Evolutionary conservation across 192 early-diverging fungal genomes (phyloP), one percentile per base, ranked within the genome.

Genomic region (Entomortierella beljakovae): DNA sequence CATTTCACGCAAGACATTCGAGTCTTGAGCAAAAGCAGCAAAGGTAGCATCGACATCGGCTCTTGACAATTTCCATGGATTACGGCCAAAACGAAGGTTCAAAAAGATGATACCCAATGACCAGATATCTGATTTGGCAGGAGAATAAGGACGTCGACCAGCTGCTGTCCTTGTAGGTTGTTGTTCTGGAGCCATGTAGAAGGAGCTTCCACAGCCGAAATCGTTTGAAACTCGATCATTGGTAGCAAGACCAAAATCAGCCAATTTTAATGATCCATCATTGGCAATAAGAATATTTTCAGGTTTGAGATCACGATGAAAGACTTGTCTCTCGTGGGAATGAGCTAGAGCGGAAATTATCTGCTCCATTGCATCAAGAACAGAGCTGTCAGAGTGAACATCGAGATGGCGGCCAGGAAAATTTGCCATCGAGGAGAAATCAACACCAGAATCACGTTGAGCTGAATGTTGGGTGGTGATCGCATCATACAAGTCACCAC

Each of bases 401-500:
- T 79, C 43, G 22, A 79, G 61, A 33, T 42, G 35, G 32, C 62
- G 74, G 9, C 59, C 64, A 15, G 59, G 13, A 2, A 57, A 10
- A 53, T 25, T 49, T 4, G 29, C 32, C 26, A 68, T 15, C 1
- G 61, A 61, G 23, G 61, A 26, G 23, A 79, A 65, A 51, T 79
- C 67, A 18, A 68, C 71, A 9, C 82, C 82, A 38, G 75, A 93
- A 85, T 81, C 89, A 85, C 37, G 67, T 8, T 52, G 59, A 3
- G 50, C 61, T 6, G 75, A 42, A 37, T 92, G 90, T 65, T 98
- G 94, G 51, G 90, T 93, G 16, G 96, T 94, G 40, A 98, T 89
- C 84, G 95, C 94, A 57, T 99, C 96, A 85, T 96, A 99, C 42
- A 99, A 87, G 68, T 99, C 97, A 61, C 97, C 96, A 26, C 94